Base-by-base conservation (phyloP, 345 rosid species). In the Noccaea bulbosa region DNA sequence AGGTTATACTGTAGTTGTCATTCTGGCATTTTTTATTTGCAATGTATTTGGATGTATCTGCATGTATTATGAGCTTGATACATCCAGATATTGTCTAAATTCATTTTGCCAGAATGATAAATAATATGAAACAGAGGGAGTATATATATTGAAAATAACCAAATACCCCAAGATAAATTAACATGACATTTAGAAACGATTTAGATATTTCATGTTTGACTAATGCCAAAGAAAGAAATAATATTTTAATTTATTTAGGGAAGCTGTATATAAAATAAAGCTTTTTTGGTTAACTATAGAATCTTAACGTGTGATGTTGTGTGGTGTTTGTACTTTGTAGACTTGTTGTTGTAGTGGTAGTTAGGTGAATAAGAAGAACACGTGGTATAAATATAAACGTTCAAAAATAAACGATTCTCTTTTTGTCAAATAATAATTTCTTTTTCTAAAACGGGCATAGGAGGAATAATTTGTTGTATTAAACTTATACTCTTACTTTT, bases 291-390 rank as follows among this genome's bases (percentile, higher is more conserved):
- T 12, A 39, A 39, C 4, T 16, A 11, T 4, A n/a, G 59, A 40
- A 62, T 38, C 17, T 4, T 3, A 60, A 61, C 76, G 34, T 64
- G 50, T 39, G 44, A 33, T 47, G 12, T 66, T 59, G 17, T 58
- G 75, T 51, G 45, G 30, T 15, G 45, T 73, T 72, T 63, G 64
- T 71, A 51, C 24, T 51, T 62, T 33, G 6, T 14, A 55, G 70
- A 53, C 64, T 66, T 37, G 49, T 27, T 47, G 44, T 22, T 4
- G 24, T 49, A 64, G 33, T 22, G 2, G 24, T 49, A 65, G 77
- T 63, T 73, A 73, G 77, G 60, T 65, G 77, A 57, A 65, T 22
- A 27, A 45, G n/a, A n/a, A 3, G 2, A 64, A 46, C 71, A 64
- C 65, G 77, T 64, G 58, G 45, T 7, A 16, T 15, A 44, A n/a